Percentiles rank a stretch among this genome's conserved stretches.
phyloP scores from a whole-genome alignment of 2,329 filamentous ascomycete species.

The Rhynchosporium graminicola region DNA sequence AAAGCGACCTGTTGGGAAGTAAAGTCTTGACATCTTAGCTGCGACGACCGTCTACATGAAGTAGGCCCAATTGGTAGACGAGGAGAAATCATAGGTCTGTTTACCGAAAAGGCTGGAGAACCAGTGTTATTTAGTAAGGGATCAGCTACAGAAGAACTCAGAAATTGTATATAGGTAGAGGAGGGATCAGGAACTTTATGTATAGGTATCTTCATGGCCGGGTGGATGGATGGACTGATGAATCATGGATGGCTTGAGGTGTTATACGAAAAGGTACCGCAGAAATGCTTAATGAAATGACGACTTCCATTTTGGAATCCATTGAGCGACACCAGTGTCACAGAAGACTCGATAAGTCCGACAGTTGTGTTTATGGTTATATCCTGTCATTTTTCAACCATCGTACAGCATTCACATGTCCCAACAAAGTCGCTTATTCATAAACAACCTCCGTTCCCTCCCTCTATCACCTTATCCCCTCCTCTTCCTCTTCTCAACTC shows the following conservation, averaged over 20 bases:
- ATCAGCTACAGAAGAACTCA: neutral
- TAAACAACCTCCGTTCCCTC: neutral
- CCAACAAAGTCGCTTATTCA: neutral
- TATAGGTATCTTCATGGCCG: neutral
- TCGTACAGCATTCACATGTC: neutral
- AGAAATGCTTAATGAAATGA: neutral
- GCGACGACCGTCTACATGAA: too few species aligned
- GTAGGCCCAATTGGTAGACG: neutral
- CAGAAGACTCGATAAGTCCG: neutral
- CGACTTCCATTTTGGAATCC: too few species aligned
- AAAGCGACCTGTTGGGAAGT: constrained; percentile 40
- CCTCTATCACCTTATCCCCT: neutral
- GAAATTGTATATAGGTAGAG: neutral
- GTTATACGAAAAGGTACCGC: neutral
- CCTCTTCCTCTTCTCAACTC: neutral
- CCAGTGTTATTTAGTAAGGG: neutral
- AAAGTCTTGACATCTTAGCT: neutral
- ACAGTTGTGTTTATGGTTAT: neutral
- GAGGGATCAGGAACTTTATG: too few species aligned
- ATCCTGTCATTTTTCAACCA: neutral
- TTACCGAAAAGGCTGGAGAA: neutral
- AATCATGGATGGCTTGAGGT: neutral
- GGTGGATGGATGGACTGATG: neutral
- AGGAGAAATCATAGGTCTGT: neutral
- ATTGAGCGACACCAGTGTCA: neutral